These are phyloP conservation scores for Cytospora piceicola DNA, from an alignment of 2,329 filamentous ascomycete genomes.

Conservation along the genomic window DNA sequence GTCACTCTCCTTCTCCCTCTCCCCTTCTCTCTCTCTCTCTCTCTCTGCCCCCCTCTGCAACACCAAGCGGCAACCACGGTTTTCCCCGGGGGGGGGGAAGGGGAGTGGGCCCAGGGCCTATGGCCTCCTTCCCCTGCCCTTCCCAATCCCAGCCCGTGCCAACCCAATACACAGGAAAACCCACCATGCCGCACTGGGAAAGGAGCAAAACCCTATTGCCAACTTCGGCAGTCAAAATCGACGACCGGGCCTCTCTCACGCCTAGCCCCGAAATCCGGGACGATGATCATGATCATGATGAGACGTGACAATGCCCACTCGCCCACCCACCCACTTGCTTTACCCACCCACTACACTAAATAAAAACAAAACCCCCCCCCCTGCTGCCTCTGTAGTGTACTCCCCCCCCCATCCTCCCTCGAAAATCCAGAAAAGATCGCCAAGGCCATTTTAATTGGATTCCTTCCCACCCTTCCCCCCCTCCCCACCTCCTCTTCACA, in stretches of 20 bases:
- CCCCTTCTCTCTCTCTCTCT: too few relatives aligned
- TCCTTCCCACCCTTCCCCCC: neutral
- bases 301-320: conserved; percentile 12
- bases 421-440: too few relatives aligned
- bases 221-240: conserved; percentile 11
- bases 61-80: neutral
- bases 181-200: neutral
- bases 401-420: too few relatives aligned
- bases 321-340: too few relatives aligned
- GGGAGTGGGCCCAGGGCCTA: too few relatives aligned
- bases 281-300: conserved; percentile 16
- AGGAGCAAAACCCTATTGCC: conserved; percentile 16
- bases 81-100: neutral
- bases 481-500: neutral
- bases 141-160: too few relatives aligned
- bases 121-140: too few relatives aligned
- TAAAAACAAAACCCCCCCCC: neutral
- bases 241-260: conserved; percentile 6
- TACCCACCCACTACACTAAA: too few relatives aligned
- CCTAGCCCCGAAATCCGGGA: conserved; percentile 7
- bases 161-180: too few relatives aligned
- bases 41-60: too few relatives aligned
- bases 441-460: neutral
- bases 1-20: too few relatives aligned
- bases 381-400: too few relatives aligned